These are phyloP conservation scores for Coemansia reversa DNA, from an alignment of 192 early-diverging fungal genomes.

Conservation along the genomic window DNA sequence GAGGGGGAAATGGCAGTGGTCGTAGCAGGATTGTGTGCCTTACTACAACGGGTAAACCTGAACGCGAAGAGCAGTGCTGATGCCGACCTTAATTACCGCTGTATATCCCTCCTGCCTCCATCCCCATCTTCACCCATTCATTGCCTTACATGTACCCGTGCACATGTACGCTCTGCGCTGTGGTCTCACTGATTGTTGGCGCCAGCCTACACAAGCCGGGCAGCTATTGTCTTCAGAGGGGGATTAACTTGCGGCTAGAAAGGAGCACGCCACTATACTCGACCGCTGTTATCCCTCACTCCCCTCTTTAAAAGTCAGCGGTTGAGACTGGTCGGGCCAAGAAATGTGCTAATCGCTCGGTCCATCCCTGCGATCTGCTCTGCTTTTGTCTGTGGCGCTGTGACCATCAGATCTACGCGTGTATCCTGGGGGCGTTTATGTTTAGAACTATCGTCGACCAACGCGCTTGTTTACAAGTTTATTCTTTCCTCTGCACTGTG, in stretches of 20 bases:
- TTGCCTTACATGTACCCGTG: constrained; percentile 11
- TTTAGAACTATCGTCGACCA: background rate
- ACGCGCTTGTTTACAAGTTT: constrained; percentile 2
- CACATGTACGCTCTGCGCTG: background rate
- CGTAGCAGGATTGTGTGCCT: background rate
- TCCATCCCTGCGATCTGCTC: constrained; percentile 14
- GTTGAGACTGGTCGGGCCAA: background rate
- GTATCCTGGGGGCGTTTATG: background rate
- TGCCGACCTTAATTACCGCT: constrained; percentile 12
- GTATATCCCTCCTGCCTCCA: constrained; percentile 2
- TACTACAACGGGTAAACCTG: constrained; percentile 28
- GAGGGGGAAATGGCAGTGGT: constrained; percentile 2
- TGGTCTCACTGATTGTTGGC: constrained; percentile 8
- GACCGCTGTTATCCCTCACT: background rate
- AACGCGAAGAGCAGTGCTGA: background rate
- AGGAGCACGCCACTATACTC: constrained; percentile 12
- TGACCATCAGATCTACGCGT: background rate
- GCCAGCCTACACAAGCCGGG: background rate
- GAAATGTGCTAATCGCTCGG: constrained; percentile 13
- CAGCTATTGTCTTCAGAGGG: background rate
- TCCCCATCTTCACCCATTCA: constrained; percentile 7
- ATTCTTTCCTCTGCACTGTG: constrained; percentile 5
- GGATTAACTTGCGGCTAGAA: constrained; percentile 9
- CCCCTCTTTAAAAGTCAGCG: constrained; percentile 10
- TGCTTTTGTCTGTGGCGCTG: constrained; percentile 14